These are phyloP conservation scores for Phytophthora brassicae DNA, from an alignment of 352 stramenopile genomes.

Conservation along the genomic window DNA sequence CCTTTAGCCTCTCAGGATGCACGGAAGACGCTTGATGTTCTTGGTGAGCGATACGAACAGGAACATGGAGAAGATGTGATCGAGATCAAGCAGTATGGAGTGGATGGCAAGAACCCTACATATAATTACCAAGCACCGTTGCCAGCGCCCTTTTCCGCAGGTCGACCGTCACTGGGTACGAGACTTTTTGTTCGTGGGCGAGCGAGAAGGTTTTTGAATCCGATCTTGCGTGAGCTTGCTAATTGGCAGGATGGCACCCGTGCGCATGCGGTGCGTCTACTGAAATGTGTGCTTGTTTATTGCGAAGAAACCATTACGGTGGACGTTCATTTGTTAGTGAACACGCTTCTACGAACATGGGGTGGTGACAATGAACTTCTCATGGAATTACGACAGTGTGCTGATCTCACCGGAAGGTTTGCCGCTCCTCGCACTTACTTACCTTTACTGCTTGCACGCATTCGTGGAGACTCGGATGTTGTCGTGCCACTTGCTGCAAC, in stretches of 20 bases:
- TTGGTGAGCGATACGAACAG: slow-evolving; percentile 61
- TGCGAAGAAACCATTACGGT: slow-evolving; percentile 94
- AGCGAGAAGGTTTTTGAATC: slow-evolving; percentile 87
- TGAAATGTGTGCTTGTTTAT: slow-evolving; percentile 91
- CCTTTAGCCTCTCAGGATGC: slow-evolving; percentile 48
- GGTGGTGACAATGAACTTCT: slow-evolving; percentile 32
- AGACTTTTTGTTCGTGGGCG: slow-evolving; percentile 91
- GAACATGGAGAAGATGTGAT: slow-evolving; percentile 87
- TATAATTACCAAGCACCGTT: slow-evolving; percentile 87
- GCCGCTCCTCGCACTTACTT: slow-evolving; percentile 67
- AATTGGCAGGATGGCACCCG: slow-evolving; percentile 91
- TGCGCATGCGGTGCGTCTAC: slow-evolving; percentile 79
- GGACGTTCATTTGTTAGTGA: slow-evolving; percentile 79
- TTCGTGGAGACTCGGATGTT: slow-evolving; percentile 55
- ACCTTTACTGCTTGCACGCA: slow-evolving; percentile 54
- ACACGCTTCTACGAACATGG: slow-evolving; percentile 66
- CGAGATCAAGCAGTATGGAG: slow-evolving; percentile 93
- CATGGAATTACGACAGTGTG: slow-evolving; percentile 33
- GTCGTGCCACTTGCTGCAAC: slow-evolving; percentile 21
- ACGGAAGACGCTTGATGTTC: slow-evolving; percentile 69
- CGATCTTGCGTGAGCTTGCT: slow-evolving; percentile 88
- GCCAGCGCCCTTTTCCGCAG: slow-evolving; percentile 73
- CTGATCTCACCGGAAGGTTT: slow-evolving; percentile 66
- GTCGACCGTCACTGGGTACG: slow-evolving; percentile 86
- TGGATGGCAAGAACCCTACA: slow-evolving; percentile 86